Percentiles rank a stretch among this genome's conserved stretches.
Conservation (phyloP, 805 yeast species). For the Yamadazyma philogaea region DNA sequence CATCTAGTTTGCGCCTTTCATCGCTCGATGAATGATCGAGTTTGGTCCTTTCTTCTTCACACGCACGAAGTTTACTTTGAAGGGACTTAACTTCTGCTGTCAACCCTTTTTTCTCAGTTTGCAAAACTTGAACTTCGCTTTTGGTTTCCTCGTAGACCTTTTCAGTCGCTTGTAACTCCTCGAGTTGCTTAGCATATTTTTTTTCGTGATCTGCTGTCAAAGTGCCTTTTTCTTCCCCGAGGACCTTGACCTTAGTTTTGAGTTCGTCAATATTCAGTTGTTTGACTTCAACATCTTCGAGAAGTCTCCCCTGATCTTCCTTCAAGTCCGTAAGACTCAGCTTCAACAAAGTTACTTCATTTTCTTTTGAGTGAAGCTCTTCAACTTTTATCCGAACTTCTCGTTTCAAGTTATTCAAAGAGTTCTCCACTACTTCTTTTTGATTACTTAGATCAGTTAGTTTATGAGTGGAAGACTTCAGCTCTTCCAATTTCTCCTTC, state of each 20-base stretch:
- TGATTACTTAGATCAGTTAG: background rate
- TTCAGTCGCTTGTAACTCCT: background rate
- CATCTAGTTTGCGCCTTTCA: background rate
- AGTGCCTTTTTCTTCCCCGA: background rate
- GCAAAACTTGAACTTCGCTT: background rate
- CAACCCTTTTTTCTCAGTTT: background rate
- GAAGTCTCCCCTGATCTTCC: background rate
- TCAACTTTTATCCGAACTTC: background rate
- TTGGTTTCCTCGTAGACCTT: background rate
- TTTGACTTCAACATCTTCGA: background rate
- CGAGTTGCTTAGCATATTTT: background rate
- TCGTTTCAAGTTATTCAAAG: background rate
- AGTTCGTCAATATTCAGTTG: background rate
- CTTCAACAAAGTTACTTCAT: background rate
- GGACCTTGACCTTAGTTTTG: background rate
- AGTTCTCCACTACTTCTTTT: background rate
- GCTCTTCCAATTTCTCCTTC: slow-evolving; percentile 10
- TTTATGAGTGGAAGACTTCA: slow-evolving; percentile 5
- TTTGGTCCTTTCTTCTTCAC: background rate
- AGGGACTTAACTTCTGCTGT: background rate
- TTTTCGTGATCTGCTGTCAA: background rate
- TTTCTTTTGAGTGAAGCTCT: slow-evolving; percentile 1
- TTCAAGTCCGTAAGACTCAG: background rate
- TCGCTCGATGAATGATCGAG: background rate
- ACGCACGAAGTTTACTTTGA: background rate